Percentiles rank a stretch among this genome's conserved stretches.
phyloP scores from a whole-genome alignment of 176 grass and related monocot genomes.

The Chrysopogon serrulatus region DNA sequence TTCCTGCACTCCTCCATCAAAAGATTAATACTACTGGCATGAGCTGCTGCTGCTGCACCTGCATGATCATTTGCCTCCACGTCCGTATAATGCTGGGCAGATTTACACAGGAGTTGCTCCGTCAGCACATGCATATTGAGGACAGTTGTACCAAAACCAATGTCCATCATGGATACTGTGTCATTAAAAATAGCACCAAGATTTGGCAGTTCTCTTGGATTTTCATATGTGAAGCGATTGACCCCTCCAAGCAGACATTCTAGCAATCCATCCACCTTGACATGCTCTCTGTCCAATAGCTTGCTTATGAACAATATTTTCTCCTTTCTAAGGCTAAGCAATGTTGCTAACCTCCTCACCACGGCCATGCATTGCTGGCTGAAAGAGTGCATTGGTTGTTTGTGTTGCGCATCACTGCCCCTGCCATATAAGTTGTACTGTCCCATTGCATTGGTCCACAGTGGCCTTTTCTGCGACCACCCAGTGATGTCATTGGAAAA shows the following conservation, averaged over 20 bases:
- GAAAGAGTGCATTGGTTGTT: neutral
- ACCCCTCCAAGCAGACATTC: neutral
- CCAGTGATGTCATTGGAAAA: neutral
- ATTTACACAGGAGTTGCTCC: neutral
- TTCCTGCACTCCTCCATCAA: neutral
- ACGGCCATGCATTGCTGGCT: neutral
- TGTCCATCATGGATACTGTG: fast-evolving
- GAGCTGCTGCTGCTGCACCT: neutral
- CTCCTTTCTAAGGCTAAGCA: neutral
- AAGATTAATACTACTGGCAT: neutral
- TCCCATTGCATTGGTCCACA: neutral
- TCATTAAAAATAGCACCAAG: neutral
- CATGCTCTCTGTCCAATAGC: neutral
- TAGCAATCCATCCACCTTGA: neutral
- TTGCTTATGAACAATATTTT: neutral
- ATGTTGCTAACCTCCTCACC: neutral
- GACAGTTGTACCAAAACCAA: neutral
- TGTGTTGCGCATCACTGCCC: neutral
- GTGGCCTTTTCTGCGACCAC: neutral
- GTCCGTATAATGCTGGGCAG: fast-evolving
- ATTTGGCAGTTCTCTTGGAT: neutral
- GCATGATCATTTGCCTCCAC: neutral
- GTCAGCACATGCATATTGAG: neutral
- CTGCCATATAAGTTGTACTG: neutral
- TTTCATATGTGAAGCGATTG: neutral